Conservation (phyloP, 305 asterid genomes). For the Fraxinus latifolia region DNA sequence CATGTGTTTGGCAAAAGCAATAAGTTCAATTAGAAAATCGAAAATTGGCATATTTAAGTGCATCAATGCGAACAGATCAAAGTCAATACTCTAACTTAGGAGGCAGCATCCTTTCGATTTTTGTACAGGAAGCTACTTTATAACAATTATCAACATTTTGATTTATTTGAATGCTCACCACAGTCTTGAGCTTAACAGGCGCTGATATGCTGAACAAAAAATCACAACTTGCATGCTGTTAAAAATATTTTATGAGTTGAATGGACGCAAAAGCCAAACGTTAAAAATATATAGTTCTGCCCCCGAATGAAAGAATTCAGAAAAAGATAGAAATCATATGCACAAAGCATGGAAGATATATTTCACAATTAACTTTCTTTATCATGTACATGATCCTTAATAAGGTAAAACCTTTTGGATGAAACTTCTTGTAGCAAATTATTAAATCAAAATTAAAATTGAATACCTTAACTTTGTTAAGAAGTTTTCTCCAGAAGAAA, state of each 20-base stretch:
- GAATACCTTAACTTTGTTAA: conserved; percentile 72
- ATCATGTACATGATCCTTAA: not conserved
- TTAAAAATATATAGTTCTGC: not conserved
- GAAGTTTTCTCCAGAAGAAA: conserved; percentile 63
- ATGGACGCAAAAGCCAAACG: not conserved
- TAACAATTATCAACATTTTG: not conserved
- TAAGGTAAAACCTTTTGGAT: not conserved
- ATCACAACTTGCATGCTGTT: not conserved
- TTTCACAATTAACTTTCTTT: not conserved
- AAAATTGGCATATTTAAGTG: not conserved
- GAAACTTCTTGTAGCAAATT: conserved; percentile 16
- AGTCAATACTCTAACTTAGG: not conserved
- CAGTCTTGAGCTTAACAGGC: not conserved
- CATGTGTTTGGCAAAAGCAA: not conserved
- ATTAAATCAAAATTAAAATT: conserved; percentile 18
- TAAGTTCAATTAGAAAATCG: not conserved
- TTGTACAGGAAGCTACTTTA: not conserved
- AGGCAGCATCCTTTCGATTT: not conserved
- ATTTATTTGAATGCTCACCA: not conserved
- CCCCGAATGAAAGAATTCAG: not conserved
- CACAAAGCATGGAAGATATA: conserved; percentile 18
- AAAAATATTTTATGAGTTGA: not conserved
- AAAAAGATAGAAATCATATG: not conserved
- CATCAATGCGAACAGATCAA: not conserved
- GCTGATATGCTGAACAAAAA: not conserved